phyloP scores from a whole-genome alignment of 2,329 filamentous ascomycete species.

The Alternaria dauci region DNA sequence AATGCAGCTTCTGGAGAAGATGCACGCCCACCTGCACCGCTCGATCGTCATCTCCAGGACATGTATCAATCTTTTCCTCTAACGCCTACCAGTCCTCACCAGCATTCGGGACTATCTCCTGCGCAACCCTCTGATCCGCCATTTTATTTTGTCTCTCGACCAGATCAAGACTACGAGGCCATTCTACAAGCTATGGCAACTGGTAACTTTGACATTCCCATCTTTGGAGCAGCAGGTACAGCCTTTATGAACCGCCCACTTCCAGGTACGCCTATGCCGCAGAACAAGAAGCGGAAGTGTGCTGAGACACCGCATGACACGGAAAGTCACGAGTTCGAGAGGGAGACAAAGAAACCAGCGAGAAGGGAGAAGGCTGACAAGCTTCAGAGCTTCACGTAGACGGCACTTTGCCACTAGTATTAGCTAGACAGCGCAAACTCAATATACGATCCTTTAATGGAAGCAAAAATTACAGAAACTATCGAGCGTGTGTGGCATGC shows the following conservation, averaged over 20 bases:
- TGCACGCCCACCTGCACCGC: not conserved
- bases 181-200: not conserved
- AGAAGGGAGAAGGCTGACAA: not conserved
- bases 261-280: not conserved
- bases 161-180: not conserved
- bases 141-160: not conserved
- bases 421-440: not conserved
- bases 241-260: not conserved
- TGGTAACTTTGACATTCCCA: not conserved
- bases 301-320: not conserved
- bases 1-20: not conserved
- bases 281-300: not conserved
- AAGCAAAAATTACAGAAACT: not conserved
- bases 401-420: not conserved
- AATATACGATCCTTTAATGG: accelerated
- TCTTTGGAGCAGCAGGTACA: not conserved
- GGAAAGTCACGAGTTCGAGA: not conserved
- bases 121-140: not conserved
- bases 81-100: not conserved
- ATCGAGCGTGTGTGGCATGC: not conserved
- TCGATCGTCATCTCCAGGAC: not conserved
- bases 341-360: not conserved
- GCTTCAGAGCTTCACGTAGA: not conserved
- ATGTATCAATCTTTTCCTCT: not conserved
- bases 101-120: not conserved